Conservation (phyloP, 805 yeast species). For the Phaffomyces antillensis region DNA sequence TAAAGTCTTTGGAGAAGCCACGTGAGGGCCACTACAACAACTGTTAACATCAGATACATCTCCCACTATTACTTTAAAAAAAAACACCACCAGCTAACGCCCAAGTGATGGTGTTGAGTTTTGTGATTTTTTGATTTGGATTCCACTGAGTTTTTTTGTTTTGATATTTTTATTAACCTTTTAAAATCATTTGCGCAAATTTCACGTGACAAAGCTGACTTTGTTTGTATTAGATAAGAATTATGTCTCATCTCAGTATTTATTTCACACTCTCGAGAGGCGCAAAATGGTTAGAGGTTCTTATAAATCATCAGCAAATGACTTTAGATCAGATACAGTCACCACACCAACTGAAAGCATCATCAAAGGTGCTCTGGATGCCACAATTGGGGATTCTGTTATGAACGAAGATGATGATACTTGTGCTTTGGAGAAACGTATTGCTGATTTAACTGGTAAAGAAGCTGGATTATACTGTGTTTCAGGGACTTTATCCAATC, state of each 20-base stretch:
- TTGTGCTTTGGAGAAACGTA: conserved; percentile 49
- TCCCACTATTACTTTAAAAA: neutral
- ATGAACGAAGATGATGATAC: conserved; percentile 78
- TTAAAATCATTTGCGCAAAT: no score
- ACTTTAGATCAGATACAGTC: conserved; percentile 76
- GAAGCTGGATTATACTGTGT: conserved; percentile 78
- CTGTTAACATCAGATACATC: conserved; percentile 17
- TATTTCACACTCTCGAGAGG: no score
- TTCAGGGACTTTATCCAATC: conserved; percentile 89
- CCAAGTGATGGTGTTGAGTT: no score
- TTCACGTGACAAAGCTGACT: no score
- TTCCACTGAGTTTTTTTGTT: no score
- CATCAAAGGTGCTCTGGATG: conserved; percentile 49
- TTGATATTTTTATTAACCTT: no score
- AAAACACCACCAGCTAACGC: neutral
- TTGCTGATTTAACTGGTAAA: conserved; percentile 68
- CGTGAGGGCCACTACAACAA: conserved; percentile 13
- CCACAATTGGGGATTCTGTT: conserved; percentile 82
- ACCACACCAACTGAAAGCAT: conserved; percentile 77
- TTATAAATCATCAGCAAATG: conserved; percentile 31
- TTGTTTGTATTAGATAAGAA: no score
- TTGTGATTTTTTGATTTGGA: no score
- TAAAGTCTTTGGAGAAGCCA: conserved; percentile 20
- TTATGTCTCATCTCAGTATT: no score
- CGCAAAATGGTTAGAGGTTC: neutral